A percentile compares a stretch with the other conserved stretches of the same genome.
Evolutionary conservation across 441 rosid genomes (phyloP).

Genomic region (Corymbia citriodora): DNA sequence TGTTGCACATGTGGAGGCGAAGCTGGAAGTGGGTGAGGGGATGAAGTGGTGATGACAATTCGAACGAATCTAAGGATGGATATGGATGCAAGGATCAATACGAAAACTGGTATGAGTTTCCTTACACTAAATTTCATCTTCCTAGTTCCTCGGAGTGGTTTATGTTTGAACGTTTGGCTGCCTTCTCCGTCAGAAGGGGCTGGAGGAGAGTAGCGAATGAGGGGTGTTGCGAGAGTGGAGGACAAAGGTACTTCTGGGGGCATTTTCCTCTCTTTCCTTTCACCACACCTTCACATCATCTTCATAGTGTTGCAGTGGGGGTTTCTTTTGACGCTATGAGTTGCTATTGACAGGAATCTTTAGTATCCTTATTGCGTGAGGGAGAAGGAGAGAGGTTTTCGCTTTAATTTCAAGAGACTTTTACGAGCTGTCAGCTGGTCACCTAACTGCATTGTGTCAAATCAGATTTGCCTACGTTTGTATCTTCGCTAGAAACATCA

Average conservation of each 20-base stretch:
- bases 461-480: not conserved
- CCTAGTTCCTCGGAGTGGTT: constrained; percentile 21
- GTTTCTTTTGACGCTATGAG: not conserved
- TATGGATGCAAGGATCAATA: constrained; percentile 51
- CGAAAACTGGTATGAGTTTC: constrained; percentile 51
- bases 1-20: constrained; percentile 25
- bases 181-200: constrained; percentile 25
- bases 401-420: constrained; percentile 40
- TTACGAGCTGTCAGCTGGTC: constrained; percentile 16
- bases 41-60: constrained; percentile 40
- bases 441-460: constrained; percentile 21
- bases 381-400: constrained; percentile 42
- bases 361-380: constrained; percentile 31
- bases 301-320: constrained; percentile 1
- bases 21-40: constrained; percentile 29
- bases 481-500: not conserved
- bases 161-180: constrained; percentile 12
- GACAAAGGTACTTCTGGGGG: constrained; percentile 56
- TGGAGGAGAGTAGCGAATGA: constrained; percentile 39
- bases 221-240: constrained; percentile 36
- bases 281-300: constrained; percentile 17
- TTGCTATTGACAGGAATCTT: not conserved
- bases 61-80: constrained; percentile 60
- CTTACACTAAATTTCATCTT: constrained; percentile 48
- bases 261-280: constrained; percentile 36